Conservation (phyloP, 2,329 filamentous ascomycete genomes). For the Xylaria sp. region DNA sequence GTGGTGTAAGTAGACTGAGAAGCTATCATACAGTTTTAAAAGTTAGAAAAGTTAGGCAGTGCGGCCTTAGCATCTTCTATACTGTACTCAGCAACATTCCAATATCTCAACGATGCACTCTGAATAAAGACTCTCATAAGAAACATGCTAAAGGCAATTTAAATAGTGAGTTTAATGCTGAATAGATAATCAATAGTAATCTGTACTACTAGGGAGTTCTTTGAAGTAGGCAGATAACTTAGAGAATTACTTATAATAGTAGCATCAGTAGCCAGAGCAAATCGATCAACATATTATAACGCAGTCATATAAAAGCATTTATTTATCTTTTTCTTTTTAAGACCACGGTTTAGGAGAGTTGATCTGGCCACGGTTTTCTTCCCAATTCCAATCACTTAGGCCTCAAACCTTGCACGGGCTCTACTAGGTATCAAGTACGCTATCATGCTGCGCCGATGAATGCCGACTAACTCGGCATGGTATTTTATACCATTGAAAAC, state of each 20-base stretch:
- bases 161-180: no score
- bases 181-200: no score
- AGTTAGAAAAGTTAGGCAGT: constrained; percentile 20
- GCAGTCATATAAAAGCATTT: background rate
- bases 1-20: constrained; percentile 9
- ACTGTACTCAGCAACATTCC: constrained; percentile 25
- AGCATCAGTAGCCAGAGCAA: background rate
- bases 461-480: background rate
- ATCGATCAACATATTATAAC: background rate
- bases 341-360: background rate
- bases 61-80: constrained; percentile 6
- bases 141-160: no score
- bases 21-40: background rate
- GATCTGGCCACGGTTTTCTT: background rate
- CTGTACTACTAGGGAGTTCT: no score
- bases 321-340: background rate
- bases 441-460: background rate
- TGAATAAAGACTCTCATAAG: background rate
- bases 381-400: background rate
- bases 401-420: background rate
- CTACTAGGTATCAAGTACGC: no score
- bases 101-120: background rate
- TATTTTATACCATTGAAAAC: background rate
- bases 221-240: no score
- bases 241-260: no score